Percentiles rank a stretch among this genome's conserved stretches.
phyloP scores from a whole-genome alignment of 2,329 filamentous ascomycete genomes.

The Epichloe bromicola region DNA sequence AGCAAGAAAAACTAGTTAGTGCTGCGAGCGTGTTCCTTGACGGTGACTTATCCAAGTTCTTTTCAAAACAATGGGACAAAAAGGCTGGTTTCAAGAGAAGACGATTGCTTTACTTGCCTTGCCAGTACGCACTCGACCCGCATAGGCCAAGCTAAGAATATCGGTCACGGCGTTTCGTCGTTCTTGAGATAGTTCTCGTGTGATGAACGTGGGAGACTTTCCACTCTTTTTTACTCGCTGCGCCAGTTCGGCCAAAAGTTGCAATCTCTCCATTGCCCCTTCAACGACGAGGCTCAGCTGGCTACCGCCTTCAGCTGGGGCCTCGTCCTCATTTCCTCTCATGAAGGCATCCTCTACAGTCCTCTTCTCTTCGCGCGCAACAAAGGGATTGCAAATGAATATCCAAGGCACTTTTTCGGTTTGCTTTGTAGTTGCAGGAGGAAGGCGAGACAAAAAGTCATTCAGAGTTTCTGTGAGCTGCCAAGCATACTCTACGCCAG shows the following conservation, averaged over 20 bases:
- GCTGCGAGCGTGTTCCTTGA: neutral
- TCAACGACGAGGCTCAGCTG: conserved; percentile 36
- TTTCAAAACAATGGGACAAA: neutral
- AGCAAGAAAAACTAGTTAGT: neutral
- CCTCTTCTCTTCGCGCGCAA: conserved; percentile 21
- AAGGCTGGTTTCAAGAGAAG: neutral
- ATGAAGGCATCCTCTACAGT: conserved; percentile 23
- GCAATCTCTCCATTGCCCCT: conserved; percentile 38
- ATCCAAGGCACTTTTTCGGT: conserved; percentile 50
- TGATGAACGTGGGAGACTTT: conserved; percentile 22
- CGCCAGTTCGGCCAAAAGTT: conserved; percentile 34
- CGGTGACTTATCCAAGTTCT: neutral
- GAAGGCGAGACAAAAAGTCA: conserved; percentile 54
- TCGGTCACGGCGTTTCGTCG: conserved; percentile 35
- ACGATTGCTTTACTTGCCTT: conserved; percentile 37
- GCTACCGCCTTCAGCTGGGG: conserved; percentile 30
- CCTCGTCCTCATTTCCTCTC: conserved; percentile 36
- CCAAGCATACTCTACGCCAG: conserved; percentile 41
- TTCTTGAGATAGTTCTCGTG: conserved; percentile 35
- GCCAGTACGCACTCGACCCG: conserved; percentile 45
- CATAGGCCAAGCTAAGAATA: conserved; percentile 48
- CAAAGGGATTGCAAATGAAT: conserved; percentile 54
- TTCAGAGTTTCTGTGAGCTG: conserved; percentile 50
- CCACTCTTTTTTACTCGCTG: conserved; percentile 28
- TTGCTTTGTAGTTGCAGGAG: conserved; percentile 47